A percentile compares a stretch with the other conserved stretches of the same genome.
phyloP scores from a whole-genome alignment of 1,139 yeast genomes.

The Nakaseomyces nivariensis region DNA sequence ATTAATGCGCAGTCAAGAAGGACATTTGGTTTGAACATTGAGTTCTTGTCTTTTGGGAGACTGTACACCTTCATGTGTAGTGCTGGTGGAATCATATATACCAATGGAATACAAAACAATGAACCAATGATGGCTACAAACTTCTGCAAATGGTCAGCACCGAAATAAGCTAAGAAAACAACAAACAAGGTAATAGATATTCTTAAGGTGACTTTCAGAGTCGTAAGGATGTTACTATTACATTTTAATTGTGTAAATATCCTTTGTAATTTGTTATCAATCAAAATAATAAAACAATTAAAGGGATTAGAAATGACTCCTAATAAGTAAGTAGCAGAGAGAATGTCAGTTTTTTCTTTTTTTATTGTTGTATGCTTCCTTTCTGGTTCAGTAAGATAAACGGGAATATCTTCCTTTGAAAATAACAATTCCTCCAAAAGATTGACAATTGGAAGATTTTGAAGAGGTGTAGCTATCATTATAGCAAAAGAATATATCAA shows the following conservation, averaged over 20 bases:
- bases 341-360: background rate
- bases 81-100: constrained; percentile 74
- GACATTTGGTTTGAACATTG: constrained; percentile 13
- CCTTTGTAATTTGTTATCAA: background rate
- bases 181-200: constrained; percentile 43
- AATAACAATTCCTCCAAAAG: constrained; percentile 57
- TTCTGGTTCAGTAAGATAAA: too few species aligned
- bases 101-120: constrained; percentile 74
- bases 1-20: constrained; percentile 41
- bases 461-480: constrained; percentile 64
- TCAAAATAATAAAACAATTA: background rate
- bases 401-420: background rate
- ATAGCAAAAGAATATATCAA: constrained; percentile 65
- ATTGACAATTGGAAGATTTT: constrained; percentile 65
- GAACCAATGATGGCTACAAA: constrained; percentile 74
- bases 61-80: constrained; percentile 41
- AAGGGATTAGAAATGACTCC: background rate
- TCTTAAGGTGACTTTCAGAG: constrained; percentile 56
- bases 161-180: constrained; percentile 46
- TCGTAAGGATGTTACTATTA: constrained; percentile 35
- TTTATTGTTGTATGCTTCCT: background rate
- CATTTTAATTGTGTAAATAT: background rate
- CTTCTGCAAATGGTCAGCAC: constrained; percentile 56
- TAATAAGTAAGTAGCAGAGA: background rate
- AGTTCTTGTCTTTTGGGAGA: constrained; percentile 18